phyloP scores from a whole-genome alignment of 176 grass and related monocot species.

The Ensete glaucum region DNA sequence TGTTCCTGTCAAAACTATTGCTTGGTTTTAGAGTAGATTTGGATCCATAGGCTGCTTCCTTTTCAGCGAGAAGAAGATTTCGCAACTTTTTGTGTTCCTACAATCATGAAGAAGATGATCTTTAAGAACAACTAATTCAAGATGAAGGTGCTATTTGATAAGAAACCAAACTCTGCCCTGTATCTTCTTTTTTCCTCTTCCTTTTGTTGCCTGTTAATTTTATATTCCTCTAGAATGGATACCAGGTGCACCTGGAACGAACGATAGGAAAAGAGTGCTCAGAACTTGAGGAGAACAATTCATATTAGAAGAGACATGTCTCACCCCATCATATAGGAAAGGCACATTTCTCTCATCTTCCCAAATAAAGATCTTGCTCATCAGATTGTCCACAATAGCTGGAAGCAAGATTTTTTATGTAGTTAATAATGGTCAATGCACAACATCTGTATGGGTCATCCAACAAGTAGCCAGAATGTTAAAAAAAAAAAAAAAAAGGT shows the following conservation, averaged over 20 bases:
- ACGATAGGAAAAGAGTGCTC: slow-evolving; percentile 7
- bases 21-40: slow-evolving; percentile 54
- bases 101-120: not conserved
- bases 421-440: not conserved
- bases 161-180: slow-evolving; percentile 35
- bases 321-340: slow-evolving; percentile 89
- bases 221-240: slow-evolving; percentile 90
- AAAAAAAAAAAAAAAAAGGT: not conserved
- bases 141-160: not conserved
- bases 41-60: slow-evolving; percentile 64
- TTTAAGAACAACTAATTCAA: not conserved
- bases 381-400: slow-evolving; percentile 86
- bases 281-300: not conserved
- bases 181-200: slow-evolving; percentile 65
- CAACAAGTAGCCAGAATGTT: not conserved
- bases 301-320: slow-evolving; percentile 20
- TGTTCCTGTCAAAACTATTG: slow-evolving; percentile 47
- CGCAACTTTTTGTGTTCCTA: slow-evolving; percentile 93
- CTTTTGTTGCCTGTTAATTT: slow-evolving; percentile 65
- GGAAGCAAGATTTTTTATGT: slow-evolving; percentile 9
- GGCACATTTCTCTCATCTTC: slow-evolving; percentile 57
- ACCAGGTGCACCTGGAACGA: slow-evolving; percentile 63
- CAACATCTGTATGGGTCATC: not conserved
- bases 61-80: slow-evolving; percentile 66
- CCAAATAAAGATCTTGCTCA: slow-evolving; percentile 77